Conservation (phyloP, 768 basidiomycete species). For the Tubosaeta sp. region DNA sequence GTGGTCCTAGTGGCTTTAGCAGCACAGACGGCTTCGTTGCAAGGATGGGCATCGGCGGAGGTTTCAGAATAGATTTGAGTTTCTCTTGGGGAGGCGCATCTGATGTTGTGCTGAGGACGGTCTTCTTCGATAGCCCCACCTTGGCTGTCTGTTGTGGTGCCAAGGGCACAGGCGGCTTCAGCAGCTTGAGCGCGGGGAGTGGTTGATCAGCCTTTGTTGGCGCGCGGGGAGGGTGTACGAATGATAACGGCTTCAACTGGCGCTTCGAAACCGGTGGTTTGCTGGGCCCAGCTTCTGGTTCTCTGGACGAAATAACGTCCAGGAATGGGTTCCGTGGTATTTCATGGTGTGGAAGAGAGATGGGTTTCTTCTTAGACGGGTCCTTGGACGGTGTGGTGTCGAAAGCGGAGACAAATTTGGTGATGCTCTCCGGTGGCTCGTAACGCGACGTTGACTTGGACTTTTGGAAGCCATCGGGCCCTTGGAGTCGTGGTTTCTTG, state of each 20-base stretch:
- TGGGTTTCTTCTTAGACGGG: conserved; percentile 2
- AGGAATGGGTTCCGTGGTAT: conserved; percentile 22
- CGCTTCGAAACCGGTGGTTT: conserved; percentile 2
- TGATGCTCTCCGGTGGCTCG: conserved; percentile 19
- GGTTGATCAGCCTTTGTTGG: not conserved
- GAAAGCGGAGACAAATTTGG: conserved; percentile 29
- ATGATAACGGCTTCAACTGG: conserved; percentile 7
- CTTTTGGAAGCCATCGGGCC: conserved; percentile 26
- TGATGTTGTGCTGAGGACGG: conserved; percentile 3
- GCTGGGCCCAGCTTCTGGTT: conserved; percentile 5
- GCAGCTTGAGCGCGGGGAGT: conserved; percentile 9
- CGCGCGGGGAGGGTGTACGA: conserved; percentile 1
- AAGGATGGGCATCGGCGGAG: conserved; percentile 21
- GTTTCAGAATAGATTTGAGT: conserved; percentile 25
- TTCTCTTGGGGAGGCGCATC: conserved; percentile 10
- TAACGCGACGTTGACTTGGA: conserved; percentile 13
- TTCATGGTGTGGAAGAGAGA: conserved; percentile 7
- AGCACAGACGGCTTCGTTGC: conserved; percentile 7
- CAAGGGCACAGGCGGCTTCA: conserved; percentile 15
- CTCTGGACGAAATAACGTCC: not conserved
- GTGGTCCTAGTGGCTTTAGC: conserved; percentile 28
- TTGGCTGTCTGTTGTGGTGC: not conserved
- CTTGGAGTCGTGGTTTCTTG: conserved; percentile 2
- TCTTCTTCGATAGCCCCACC: conserved; percentile 1
- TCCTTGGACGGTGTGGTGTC: not conserved